Conservation (phyloP, 768 basidiomycete species). For the Kwoniella bestiolae region DNA sequence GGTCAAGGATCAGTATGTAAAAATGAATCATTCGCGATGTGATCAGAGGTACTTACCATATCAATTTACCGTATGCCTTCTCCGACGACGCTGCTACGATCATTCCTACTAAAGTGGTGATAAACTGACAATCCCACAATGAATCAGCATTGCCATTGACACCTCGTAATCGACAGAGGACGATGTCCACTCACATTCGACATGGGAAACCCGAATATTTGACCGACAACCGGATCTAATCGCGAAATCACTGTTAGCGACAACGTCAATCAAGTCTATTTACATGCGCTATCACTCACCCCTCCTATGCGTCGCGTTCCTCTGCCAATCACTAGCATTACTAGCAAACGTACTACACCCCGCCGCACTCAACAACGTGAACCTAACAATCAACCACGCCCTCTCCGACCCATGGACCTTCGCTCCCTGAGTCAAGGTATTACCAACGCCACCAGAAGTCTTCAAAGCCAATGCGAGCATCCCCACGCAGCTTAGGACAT, state of each 20-base stretch:
- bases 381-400: slow-evolving; percentile 42
- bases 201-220: slow-evolving; percentile 49
- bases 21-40: too few species aligned
- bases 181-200: slow-evolving; percentile 30
- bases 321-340: slow-evolving; percentile 50
- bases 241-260: not conserved
- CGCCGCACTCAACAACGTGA: slow-evolving; percentile 39
- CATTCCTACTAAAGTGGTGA: slow-evolving; percentile 42
- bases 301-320: slow-evolving; percentile 33
- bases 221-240: slow-evolving; percentile 43
- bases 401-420: slow-evolving; percentile 28
- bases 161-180: not conserved
- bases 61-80: slow-evolving; percentile 31
- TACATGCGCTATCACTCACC: slow-evolving; percentile 1
- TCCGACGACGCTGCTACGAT: slow-evolving; percentile 41
- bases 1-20: too few species aligned
- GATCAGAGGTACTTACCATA: slow-evolving; percentile 24
- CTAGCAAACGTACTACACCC: slow-evolving; percentile 46
- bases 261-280: not conserved
- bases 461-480: slow-evolving; percentile 37
- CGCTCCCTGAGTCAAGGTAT: slow-evolving; percentile 24
- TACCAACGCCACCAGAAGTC: slow-evolving; percentile 28
- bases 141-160: too few species aligned
- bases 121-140: slow-evolving; percentile 31
- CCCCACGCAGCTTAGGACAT: slow-evolving; percentile 30